Percentiles rank a stretch among this genome's conserved stretches.
These are phyloP conservation scores for Aspergillus olivimuriae DNA, from an alignment of 495 filamentous ascomycete genomes.

Conservation along the genomic window DNA sequence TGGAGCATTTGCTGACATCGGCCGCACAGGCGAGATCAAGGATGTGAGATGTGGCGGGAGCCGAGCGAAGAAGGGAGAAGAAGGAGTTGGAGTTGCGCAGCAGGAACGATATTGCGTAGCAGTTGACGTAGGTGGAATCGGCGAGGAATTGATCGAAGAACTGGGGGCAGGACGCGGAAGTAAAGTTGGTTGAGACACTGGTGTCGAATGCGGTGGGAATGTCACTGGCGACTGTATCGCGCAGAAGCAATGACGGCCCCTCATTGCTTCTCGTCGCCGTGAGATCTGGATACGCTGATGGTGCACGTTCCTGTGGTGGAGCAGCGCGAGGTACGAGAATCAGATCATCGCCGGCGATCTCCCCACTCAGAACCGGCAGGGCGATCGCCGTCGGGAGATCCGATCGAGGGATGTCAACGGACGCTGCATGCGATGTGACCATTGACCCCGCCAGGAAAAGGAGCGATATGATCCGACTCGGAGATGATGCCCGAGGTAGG, in stretches of 20 bases:
- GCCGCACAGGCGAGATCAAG: conserved; percentile 67
- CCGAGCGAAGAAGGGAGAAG: conserved; percentile 64
- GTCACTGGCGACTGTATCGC: conserved; percentile 13
- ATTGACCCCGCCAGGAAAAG: background rate
- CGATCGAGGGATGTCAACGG: background rate
- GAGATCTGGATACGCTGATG: background rate
- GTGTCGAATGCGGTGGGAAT: conserved; percentile 71
- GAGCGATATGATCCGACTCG: too few species aligned
- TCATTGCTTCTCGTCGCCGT: background rate
- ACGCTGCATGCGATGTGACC: background rate
- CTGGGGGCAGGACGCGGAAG: conserved; percentile 47
- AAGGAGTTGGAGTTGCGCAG: conserved; percentile 68
- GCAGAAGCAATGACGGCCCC: background rate
- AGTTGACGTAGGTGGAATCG: conserved; percentile 57
- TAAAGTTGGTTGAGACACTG: conserved; percentile 64
- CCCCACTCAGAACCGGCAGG: background rate
- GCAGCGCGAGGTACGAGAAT: background rate
- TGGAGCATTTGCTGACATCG: conserved; percentile 51
- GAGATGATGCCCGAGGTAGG: too few species aligned
- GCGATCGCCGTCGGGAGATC: background rate
- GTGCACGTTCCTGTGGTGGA: background rate
- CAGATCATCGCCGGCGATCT: background rate
- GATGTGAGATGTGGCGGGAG: conserved; percentile 57
- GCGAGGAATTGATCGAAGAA: conserved; percentile 65
- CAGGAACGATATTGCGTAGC: conserved; percentile 69